Conservation (phyloP, 495 filamentous ascomycete species). For the Aspergillus egyptiacus region DNA sequence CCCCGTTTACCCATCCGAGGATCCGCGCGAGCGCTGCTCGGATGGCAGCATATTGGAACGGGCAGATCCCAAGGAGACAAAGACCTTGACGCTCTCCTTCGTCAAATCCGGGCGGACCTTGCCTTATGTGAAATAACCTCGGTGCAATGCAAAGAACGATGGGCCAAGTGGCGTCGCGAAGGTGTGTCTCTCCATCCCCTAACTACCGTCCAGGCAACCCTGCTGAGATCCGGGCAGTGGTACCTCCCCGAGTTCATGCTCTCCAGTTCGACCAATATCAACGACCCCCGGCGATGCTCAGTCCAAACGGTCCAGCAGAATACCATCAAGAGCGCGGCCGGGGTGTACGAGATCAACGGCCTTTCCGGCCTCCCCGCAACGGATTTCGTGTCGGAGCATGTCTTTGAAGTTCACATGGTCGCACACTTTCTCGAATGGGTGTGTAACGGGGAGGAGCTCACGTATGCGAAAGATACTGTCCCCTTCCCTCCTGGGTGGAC, state of each 20-base stretch:
- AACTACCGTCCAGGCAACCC: background rate
- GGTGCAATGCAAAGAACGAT: constrained; percentile 1
- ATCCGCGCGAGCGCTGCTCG: background rate
- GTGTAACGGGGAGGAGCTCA: background rate
- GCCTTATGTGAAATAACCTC: background rate
- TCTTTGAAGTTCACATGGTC: constrained; percentile 6
- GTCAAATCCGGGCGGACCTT: background rate
- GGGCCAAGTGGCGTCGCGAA: constrained; percentile 1
- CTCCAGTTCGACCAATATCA: background rate
- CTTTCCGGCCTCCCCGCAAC: background rate
- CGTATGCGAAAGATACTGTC: background rate
- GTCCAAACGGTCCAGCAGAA: background rate
- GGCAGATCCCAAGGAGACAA: background rate
- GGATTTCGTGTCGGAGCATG: constrained; percentile 2
- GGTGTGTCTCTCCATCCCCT: background rate
- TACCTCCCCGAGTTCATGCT: constrained; percentile 7
- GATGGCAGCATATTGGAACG: background rate
- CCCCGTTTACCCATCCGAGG: background rate
- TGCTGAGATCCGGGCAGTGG: background rate
- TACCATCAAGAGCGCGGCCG: background rate
- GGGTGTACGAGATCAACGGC: background rate
- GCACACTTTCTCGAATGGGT: constrained; percentile 5
- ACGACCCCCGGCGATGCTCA: background rate
- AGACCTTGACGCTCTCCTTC: background rate
- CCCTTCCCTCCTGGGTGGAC: constrained; percentile 5